phyloP scores from a whole-genome alignment of 2,329 filamentous ascomycete species.

The Hypoxylon sp. region DNA sequence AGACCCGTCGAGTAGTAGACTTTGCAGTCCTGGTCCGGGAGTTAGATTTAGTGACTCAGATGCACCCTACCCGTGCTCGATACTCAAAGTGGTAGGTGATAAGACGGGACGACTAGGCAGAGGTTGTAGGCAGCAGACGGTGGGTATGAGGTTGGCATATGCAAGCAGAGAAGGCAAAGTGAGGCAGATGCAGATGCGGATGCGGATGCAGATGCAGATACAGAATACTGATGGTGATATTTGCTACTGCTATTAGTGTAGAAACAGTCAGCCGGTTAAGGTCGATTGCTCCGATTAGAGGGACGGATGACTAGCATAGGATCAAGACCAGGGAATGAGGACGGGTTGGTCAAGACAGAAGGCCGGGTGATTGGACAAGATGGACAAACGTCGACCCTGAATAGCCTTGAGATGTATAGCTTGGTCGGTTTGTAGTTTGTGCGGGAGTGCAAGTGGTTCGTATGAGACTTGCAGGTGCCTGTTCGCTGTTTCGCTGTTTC shows the following conservation, averaged over 20 bases:
- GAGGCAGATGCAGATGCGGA: constrained; percentile 16
- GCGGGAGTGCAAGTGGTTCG: neutral
- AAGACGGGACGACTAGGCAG: constrained; percentile 5
- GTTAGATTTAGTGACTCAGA: constrained; percentile 23
- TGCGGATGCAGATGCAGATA: neutral
- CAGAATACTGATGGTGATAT: constrained; percentile 18
- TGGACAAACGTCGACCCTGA: neutral
- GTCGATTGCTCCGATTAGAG: constrained; percentile 2
- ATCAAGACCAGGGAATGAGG: constrained; percentile 12
- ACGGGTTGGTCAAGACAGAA: neutral
- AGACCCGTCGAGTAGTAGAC: constrained; percentile 28
- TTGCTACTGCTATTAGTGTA: constrained; percentile 20
- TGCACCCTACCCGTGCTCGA: constrained; percentile 28
- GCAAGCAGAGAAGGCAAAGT: neutral
- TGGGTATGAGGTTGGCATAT: neutral
- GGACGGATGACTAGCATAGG: constrained; percentile 31
- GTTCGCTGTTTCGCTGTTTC: neutral
- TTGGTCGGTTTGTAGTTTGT: neutral
- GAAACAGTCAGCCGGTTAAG: constrained; percentile 11
- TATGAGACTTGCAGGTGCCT: neutral
- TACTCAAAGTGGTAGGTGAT: constrained; percentile 12
- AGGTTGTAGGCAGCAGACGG: constrained; percentile 1
- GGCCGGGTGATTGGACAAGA: constrained; percentile 15
- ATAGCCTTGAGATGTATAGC: neutral
- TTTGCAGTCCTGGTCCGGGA: constrained; percentile 24